Percentiles rank a stretch among this genome's conserved stretches.
phyloP scores from a whole-genome alignment of 768 basidiomycete genomes.

The Leccinum aurantiacum region DNA sequence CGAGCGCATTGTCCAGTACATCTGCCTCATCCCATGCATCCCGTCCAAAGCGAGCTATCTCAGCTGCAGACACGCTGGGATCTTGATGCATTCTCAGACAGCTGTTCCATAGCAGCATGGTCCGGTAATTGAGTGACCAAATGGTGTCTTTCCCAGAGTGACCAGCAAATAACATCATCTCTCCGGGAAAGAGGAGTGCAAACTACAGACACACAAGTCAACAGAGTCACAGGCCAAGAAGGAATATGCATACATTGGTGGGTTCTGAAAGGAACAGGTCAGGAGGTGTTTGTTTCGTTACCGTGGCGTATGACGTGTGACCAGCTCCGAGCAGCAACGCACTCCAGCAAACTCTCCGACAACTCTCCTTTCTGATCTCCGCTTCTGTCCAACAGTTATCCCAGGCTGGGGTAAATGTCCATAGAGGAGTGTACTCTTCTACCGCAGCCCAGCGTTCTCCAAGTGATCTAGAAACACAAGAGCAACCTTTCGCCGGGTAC shows the following conservation, averaged over 20 bases:
- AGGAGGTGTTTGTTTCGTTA: constrained; percentile 38
- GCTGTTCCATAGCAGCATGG: constrained; percentile 70
- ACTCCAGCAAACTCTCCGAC: constrained; percentile 74
- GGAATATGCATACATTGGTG: constrained; percentile 51
- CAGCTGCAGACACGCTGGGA: constrained; percentile 41
- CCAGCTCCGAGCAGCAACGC: constrained; percentile 62
- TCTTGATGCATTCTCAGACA: constrained; percentile 61
- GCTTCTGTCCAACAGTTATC: constrained; percentile 52
- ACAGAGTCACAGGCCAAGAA: constrained; percentile 1
- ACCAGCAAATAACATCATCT: constrained; percentile 41
- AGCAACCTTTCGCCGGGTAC: constrained; percentile 37
- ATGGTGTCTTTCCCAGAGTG: constrained; percentile 60
- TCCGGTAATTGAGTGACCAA: constrained; percentile 73
- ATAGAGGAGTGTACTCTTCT: constrained; percentile 55
- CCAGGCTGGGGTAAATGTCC: constrained; percentile 69
- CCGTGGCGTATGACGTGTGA: constrained; percentile 58
- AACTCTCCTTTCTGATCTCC: constrained; percentile 70
- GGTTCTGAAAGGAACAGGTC: constrained; percentile 63
- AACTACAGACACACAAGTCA: constrained; percentile 43
- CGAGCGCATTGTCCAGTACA: constrained; percentile 59
- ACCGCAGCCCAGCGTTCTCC: constrained; percentile 50
- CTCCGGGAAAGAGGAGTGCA: constrained; percentile 75
- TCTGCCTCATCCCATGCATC: constrained; percentile 73
- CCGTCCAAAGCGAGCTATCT: constrained; percentile 62
- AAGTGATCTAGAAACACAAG: constrained; percentile 52